These are phyloP conservation scores for Massarina eburnea DNA, from an alignment of 2,329 filamentous ascomycete genomes.

Conservation along the genomic window DNA sequence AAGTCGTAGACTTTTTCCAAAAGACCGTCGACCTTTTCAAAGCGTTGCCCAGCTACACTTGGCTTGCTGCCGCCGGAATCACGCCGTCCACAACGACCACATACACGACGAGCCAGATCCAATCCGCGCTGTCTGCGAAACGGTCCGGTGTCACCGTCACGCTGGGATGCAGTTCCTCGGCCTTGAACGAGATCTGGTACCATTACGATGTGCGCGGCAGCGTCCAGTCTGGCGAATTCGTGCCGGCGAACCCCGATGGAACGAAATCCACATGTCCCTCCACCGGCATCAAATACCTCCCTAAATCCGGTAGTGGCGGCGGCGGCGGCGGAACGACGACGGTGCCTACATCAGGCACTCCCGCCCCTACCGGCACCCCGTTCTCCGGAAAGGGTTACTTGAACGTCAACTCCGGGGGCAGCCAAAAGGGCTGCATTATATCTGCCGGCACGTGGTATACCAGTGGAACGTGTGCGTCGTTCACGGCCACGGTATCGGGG, in stretches of 20 bases:
- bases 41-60: conserved; percentile 64
- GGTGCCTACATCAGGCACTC: conserved; percentile 30
- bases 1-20: conserved; percentile 70
- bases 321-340: conserved; percentile 25
- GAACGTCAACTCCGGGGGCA: conserved; percentile 55
- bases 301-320: conserved; percentile 50
- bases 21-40: conserved; percentile 67
- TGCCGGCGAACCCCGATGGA: conserved; percentile 59
- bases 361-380: conserved; percentile 39
- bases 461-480: conserved; percentile 67
- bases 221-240: conserved; percentile 62
- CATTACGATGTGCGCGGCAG: conserved; percentile 65
- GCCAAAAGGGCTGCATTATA: conserved; percentile 67
- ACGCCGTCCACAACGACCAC: conserved; percentile 56
- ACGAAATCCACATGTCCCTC: conserved; percentile 64
- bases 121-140: conserved; percentile 57
- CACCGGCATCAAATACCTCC: conserved; percentile 65
- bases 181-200: conserved; percentile 60
- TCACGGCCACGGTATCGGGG: conserved; percentile 52
- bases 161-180: conserved; percentile 56
- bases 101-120: conserved; percentile 62
- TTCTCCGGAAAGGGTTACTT: conserved; percentile 64
- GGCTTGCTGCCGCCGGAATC: conserved; percentile 64
- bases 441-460: conserved; percentile 68
- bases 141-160: conserved; percentile 60